phyloP scores from a whole-genome alignment of 371 early-diverging fungal genomes.

The Amoeboradix gromovi region DNA sequence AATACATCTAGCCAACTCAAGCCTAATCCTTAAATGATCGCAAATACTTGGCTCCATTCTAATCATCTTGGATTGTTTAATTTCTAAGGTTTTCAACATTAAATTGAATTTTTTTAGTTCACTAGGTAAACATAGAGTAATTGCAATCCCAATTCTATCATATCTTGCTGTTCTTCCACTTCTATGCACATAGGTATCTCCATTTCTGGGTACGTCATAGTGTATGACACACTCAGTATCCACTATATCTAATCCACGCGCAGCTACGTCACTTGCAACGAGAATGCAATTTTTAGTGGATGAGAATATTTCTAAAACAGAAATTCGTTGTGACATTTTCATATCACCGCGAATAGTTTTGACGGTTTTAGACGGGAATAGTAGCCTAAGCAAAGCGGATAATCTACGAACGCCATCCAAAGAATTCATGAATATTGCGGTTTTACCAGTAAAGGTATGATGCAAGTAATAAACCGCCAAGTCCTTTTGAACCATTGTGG shows the following conservation, averaged over 20 bases:
- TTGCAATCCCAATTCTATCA: conserved; percentile 42
- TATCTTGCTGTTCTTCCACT: conserved; percentile 88
- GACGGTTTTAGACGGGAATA: conserved; percentile 23
- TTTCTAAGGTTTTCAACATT: conserved; percentile 37
- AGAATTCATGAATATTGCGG: conserved; percentile 72
- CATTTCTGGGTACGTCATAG: conserved; percentile 88
- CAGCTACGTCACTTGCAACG: conserved; percentile 97
- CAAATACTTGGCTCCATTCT: no score
- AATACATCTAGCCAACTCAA: no score
- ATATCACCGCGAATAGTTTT: conserved; percentile 50
- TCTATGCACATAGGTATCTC: conserved; percentile 91
- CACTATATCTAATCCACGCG: conserved; percentile 96
- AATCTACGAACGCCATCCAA: conserved; percentile 64
- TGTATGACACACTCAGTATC: conserved; percentile 78
- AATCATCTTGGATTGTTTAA: no score
- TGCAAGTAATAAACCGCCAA: no score
- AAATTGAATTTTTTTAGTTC: conserved; percentile 44
- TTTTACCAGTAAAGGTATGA: conserved; percentile 46
- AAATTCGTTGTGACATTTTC: conserved; percentile 74
- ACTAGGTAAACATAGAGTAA: conserved; percentile 48
- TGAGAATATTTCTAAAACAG: conserved; percentile 70
- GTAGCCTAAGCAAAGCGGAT: conserved; percentile 39
- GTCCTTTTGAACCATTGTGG: no score
- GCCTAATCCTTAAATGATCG: no score
- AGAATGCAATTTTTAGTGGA: conserved; percentile 65